Conservation (phyloP, 148 eudicot genomes). For the Fagopyrum tataricum region DNA sequence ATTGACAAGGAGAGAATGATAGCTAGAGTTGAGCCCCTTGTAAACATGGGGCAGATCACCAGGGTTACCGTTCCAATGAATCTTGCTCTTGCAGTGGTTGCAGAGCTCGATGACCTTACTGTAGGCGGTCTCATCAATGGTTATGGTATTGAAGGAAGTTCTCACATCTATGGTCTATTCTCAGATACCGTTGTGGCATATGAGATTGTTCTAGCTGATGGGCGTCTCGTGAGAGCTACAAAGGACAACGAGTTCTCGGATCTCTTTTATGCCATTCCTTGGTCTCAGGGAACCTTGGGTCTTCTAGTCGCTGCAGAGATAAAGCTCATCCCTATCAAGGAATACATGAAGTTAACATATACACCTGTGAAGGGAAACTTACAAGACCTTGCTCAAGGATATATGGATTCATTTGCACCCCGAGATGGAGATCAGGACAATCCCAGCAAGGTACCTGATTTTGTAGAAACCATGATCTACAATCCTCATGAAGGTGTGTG, state of each 20-base stretch:
- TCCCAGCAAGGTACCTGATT: slow-evolving; percentile 14
- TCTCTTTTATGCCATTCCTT: slow-evolving; percentile 15
- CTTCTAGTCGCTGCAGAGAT: slow-evolving; percentile 15
- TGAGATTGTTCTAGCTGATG: slow-evolving; percentile 17
- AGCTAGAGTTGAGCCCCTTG: slow-evolving; percentile 16
- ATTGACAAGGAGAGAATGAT: slow-evolving; percentile 11
- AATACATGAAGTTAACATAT: slow-evolving; percentile 15
- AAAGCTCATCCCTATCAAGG: slow-evolving; percentile 15
- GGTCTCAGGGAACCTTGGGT: slow-evolving; percentile 18
- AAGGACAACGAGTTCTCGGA: slow-evolving; percentile 14
- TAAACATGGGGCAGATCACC: slow-evolving; percentile 16
- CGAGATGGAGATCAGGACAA: slow-evolving; percentile 14
- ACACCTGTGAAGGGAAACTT: slow-evolving; percentile 11
- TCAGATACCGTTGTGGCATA: slow-evolving; percentile 15
- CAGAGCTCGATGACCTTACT: slow-evolving; percentile 14
- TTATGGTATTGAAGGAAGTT: slow-evolving; percentile 14
- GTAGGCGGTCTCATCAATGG: slow-evolving; percentile 16
- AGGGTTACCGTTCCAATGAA: slow-evolving; percentile 15
- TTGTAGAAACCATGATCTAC: slow-evolving; percentile 15
- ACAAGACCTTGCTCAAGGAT: slow-evolving; percentile 11
- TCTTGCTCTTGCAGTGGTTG: slow-evolving; percentile 15
- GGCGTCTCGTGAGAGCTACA: slow-evolving; percentile 14
- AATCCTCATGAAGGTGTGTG: slow-evolving; percentile 9
- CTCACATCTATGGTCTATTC: slow-evolving; percentile 16
- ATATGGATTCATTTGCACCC: slow-evolving; percentile 13